Conservation (phyloP, 1,139 yeast species). For the Saccharomycopsis hybrid region DNA sequence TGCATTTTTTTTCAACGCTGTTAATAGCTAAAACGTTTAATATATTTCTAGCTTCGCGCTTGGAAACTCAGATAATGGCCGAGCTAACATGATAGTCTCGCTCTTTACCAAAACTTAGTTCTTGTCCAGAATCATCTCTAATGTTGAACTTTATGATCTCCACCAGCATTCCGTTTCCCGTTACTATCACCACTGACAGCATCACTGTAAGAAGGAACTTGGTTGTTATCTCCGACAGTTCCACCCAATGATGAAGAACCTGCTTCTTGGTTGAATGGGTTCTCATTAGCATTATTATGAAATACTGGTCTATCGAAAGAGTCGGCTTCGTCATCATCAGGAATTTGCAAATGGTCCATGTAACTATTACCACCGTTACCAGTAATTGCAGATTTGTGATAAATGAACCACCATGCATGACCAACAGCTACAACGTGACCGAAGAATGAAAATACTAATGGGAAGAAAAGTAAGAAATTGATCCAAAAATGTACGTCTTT, state of each 20-base stretch:
- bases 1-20: too few relatives aligned
- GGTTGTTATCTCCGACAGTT: neutral
- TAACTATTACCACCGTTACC: constrained; percentile 14
- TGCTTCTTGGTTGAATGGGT: constrained; percentile 5
- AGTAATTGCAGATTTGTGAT: constrained; percentile 14
- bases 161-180: constrained; percentile 6
- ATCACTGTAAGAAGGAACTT: constrained; percentile 16
- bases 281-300: neutral
- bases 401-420: constrained; percentile 21
- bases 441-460: constrained; percentile 12
- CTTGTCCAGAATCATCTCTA: too few relatives aligned
- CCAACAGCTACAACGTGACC: constrained; percentile 19
- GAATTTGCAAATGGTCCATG: constrained; percentile 15
- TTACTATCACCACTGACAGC: constrained; percentile 8
- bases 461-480: constrained; percentile 18
- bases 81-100: too few relatives aligned
- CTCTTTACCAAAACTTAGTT: too few relatives aligned
- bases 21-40: too few relatives aligned
- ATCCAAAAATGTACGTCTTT: constrained; percentile 21
- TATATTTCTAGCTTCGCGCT: too few relatives aligned
- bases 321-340: constrained; percentile 8
- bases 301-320: neutral
- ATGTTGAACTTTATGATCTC: constrained; percentile 9
- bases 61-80: too few relatives aligned
- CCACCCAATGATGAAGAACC: neutral